A percentile compares a stretch with the other conserved stretches of the same genome.
Conservation (phyloP, 1,284 basidiomycete species). For the Sporisorium reilianum region DNA sequence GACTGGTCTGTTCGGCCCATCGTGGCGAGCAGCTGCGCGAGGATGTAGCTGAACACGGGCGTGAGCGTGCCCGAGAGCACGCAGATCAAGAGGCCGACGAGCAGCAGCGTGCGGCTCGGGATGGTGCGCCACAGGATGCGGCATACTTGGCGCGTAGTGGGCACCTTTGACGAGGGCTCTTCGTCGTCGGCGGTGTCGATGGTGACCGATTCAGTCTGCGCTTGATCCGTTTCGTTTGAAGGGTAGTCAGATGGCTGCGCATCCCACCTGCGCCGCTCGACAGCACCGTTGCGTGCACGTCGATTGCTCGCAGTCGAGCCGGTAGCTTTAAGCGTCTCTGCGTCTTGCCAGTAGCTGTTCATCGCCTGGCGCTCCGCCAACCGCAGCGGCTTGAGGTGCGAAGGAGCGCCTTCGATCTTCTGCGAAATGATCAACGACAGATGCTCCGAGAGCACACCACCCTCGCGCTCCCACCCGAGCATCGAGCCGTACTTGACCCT, state of each 20-base stretch:
- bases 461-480: slow-evolving; percentile 39
- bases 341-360: slow-evolving; percentile 37
- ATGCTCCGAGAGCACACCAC: slow-evolving; percentile 26
- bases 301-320: slow-evolving; percentile 39
- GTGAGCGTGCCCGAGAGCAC: slow-evolving; percentile 83
- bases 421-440: slow-evolving; percentile 43
- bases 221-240: not conserved
- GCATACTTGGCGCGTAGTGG: slow-evolving; percentile 23
- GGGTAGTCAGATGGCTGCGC: not conserved
- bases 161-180: not conserved
- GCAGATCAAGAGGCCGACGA: slow-evolving; percentile 75
- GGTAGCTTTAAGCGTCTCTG: slow-evolving; percentile 32
- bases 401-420: slow-evolving; percentile 25
- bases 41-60: slow-evolving; percentile 89
- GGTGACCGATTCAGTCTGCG: not conserved
- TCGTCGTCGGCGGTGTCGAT: not conserved
- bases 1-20: slow-evolving; percentile 76
- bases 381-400: slow-evolving; percentile 40
- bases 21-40: slow-evolving; percentile 81
- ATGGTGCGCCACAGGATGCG: slow-evolving; percentile 78
- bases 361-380: slow-evolving; percentile 40
- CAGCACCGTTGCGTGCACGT: slow-evolving; percentile 7
- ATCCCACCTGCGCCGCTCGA: slow-evolving; percentile 31
- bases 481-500: slow-evolving; percentile 32
- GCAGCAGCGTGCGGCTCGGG: slow-evolving; percentile 79